These are phyloP conservation scores for Polyplosphaeria fusca DNA, from an alignment of 495 filamentous ascomycete species.

Conservation along the genomic window DNA sequence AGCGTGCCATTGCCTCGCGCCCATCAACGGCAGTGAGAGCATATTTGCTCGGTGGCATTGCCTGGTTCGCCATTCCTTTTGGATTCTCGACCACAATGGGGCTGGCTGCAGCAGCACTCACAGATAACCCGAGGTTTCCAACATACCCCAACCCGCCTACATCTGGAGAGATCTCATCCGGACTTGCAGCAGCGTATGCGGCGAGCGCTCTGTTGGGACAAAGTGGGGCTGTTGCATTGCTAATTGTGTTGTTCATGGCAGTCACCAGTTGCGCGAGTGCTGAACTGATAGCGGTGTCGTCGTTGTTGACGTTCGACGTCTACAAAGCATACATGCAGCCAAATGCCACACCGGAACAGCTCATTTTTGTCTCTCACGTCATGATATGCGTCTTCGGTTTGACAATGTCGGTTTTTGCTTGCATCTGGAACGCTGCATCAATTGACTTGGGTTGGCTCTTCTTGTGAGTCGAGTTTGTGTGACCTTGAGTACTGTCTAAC, in stretches of 20 bases:
- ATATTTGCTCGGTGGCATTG: slow-evolving; percentile 33
- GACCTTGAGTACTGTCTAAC: not conserved
- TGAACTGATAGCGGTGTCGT: slow-evolving; percentile 35
- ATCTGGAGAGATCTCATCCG: slow-evolving; percentile 26
- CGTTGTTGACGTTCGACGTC: slow-evolving; percentile 35
- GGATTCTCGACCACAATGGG: slow-evolving; percentile 36
- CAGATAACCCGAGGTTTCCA: slow-evolving; percentile 34
- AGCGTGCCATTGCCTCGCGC: slow-evolving; percentile 33
- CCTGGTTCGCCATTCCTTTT: slow-evolving; percentile 37
- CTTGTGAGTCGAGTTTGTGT: slow-evolving; percentile 2
- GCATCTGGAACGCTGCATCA: slow-evolving; percentile 37
- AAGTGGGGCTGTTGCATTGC: slow-evolving; percentile 29
- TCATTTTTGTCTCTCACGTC: slow-evolving; percentile 34
- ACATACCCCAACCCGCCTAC: slow-evolving; percentile 34
- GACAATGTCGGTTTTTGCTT: slow-evolving; percentile 44
- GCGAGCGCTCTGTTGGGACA: slow-evolving; percentile 28
- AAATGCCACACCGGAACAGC: slow-evolving; percentile 21
- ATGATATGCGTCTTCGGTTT: slow-evolving; percentile 39
- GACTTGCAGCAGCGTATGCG: slow-evolving; percentile 29
- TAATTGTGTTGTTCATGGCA: slow-evolving; percentile 37
- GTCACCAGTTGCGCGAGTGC: slow-evolving; percentile 32
- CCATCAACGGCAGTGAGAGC: slow-evolving; percentile 34
- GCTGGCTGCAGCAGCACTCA: slow-evolving; percentile 33
- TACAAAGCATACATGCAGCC: slow-evolving; percentile 37
- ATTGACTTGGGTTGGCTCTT: slow-evolving; percentile 37